Evolutionary conservation across 2,329 filamentous ascomycete genomes (phyloP), one percentile per base, ranked within the genome.

Genomic region (Monosporascus sp.): DNA sequence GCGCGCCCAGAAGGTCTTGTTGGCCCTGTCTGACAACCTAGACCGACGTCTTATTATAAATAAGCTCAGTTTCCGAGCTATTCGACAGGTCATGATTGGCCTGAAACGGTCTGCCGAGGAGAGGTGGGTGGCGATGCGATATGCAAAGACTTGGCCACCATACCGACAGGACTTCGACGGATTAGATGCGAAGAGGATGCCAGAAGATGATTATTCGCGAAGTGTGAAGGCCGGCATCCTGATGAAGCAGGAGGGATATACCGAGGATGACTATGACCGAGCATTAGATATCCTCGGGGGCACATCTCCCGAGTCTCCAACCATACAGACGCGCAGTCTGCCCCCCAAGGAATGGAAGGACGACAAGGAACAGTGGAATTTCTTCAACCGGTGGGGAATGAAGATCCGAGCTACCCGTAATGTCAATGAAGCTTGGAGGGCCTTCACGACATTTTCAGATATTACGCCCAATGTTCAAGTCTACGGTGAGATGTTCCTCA

Each of bases 401-500:
- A 77, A 75, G 27, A 75, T 87, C 41, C 74, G 73, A 56, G 77
- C 83, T 0, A 86, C 84, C 5, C 76, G 84, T 24, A 84, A 86
- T 60, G 71, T 78, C 1, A 75, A 80, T 53, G 84, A 87, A 62
- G 84, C 84, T 4, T 87, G 84, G 84, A 56, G 55, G 22, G 61
- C 52, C 41, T 68, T 69, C 46, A 64, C 59, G 16, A 27, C 51
- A 3, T 58, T 62, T 48, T 59, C 52, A 14, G 24, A 58, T 8
- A 53, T 54, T 37, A 53, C 52, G 24, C 73, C 71, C 5, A 68
- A 72, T 44, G 77, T 81, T 54, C 71, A 72, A 53, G 77, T 85
- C 48, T 87, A 85, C 61, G 72, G 74, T 7, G 80, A 81, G 53
- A 83, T 87, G 80, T 82, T 86, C 57, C 65, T 76, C 51, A 86